Evolutionary conservation across 768 basidiomycete species (phyloP).

Genomic region (Melanogaster broomeanus): DNA sequence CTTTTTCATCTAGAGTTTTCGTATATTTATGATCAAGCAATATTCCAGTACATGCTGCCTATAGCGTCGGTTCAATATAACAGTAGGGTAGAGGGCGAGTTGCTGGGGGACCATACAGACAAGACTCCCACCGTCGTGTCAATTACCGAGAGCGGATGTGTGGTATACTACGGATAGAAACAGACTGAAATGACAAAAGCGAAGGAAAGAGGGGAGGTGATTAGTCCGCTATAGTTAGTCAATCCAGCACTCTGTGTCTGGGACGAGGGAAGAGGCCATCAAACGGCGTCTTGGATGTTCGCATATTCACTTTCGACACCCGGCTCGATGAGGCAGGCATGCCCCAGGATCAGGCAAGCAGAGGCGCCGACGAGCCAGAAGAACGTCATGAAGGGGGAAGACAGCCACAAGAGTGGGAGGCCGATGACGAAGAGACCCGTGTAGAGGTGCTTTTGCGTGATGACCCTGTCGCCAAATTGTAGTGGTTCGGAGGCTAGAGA

Average conservation of each 20-base stretch:
- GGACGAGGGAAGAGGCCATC: constrained; percentile 10
- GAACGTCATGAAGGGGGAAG: constrained; percentile 77
- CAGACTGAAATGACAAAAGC: too few species aligned
- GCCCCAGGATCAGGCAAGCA: constrained; percentile 77
- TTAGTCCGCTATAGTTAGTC: not conserved
- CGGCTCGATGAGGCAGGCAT: constrained; percentile 89
- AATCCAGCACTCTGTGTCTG: too few species aligned
- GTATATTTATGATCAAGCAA: too few species aligned
- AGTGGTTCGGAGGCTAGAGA: constrained; percentile 78
- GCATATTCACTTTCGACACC: constrained; percentile 95
- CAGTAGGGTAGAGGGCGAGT: too few species aligned
- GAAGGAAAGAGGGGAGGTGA: not conserved
- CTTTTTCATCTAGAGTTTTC: too few species aligned
- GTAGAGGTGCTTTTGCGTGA: constrained; percentile 92
- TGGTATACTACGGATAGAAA: too few species aligned
- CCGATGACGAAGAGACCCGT: constrained; percentile 89
- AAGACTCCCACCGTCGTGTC: too few species aligned
- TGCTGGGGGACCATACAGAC: too few species aligned
- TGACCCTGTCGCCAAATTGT: constrained; percentile 74
- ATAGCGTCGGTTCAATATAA: too few species aligned
- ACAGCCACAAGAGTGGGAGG: constrained; percentile 80
- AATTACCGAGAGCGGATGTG: too few species aligned
- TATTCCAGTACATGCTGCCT: too few species aligned
- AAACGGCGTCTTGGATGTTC: constrained; percentile 69
- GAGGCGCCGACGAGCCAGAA: constrained; percentile 96